Percentiles rank a stretch among this genome's conserved stretches.
Evolutionary conservation across 2,329 filamentous ascomycete genomes (phyloP).

Genomic region (Arthrobotrys iridis): DNA sequence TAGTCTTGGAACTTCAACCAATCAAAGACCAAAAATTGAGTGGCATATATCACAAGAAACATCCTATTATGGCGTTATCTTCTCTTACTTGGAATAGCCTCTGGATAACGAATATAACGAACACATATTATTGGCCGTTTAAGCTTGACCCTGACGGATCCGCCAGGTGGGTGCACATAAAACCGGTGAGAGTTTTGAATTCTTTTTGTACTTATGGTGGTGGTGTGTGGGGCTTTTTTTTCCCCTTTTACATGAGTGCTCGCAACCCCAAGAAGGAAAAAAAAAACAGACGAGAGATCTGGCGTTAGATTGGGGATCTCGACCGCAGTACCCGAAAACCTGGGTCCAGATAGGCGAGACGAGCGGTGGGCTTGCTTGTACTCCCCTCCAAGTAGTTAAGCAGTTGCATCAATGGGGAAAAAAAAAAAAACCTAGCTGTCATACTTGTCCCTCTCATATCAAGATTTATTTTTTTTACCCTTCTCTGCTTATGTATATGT

Average conservation of each 20-base stretch:
- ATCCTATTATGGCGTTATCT: neutral
- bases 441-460: too few relatives aligned
- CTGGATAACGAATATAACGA: too few relatives aligned
- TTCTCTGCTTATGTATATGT: slow-evolving; percentile 16
- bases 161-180: neutral
- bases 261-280: too few relatives aligned
- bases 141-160: neutral
- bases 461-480: neutral
- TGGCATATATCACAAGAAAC: neutral
- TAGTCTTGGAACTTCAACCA: too few relatives aligned
- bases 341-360: slow-evolving; percentile 22
- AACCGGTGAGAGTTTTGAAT: slow-evolving; percentile 8
- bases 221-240: neutral
- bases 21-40: neutral
- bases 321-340: slow-evolving; percentile 18
- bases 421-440: too few relatives aligned
- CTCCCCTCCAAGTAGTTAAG: too few relatives aligned
- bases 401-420: too few relatives aligned
- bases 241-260: too few relatives aligned
- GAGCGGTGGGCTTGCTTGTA: slow-evolving; percentile 5
- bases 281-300: slow-evolving; percentile 15
- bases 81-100: too few relatives aligned
- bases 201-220: neutral
- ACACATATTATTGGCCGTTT: neutral
- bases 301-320: slow-evolving; percentile 18